A percentile compares a stretch with the other conserved stretches of the same genome.
Conservation (phyloP, 345 rosid genomes). For the Anacardium occidentale region DNA sequence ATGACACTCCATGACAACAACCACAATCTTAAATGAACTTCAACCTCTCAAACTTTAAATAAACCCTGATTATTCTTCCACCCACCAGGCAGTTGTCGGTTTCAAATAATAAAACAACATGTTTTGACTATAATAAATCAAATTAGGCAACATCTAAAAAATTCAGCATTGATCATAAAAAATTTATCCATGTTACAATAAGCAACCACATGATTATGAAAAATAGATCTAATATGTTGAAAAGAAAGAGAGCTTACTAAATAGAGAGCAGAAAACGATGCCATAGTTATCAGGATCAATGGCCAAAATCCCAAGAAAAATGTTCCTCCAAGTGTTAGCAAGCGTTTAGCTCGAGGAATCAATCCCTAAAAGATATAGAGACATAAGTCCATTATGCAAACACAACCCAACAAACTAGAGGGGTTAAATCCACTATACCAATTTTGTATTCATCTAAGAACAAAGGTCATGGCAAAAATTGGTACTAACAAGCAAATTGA, state of each 20-base stretch:
- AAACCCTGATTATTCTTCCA: background rate
- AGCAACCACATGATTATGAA: background rate
- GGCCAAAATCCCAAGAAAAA: constrained; percentile 93
- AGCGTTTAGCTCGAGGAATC: constrained; percentile 80
- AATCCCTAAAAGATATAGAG: constrained; percentile 65
- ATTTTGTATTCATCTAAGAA: background rate
- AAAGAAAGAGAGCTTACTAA: constrained; percentile 49
- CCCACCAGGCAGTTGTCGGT: background rate
- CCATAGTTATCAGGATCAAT: constrained; percentile 63
- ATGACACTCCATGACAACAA: no score
- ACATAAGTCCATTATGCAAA: background rate
- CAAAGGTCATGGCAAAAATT: background rate
- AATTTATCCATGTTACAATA: background rate
- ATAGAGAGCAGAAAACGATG: constrained; percentile 70
- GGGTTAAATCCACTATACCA: background rate
- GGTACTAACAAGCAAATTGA: background rate
- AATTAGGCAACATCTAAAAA: background rate
- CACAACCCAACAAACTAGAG: background rate
- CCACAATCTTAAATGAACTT: no score
- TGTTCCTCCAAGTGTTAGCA: constrained; percentile 82
- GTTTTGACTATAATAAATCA: background rate
- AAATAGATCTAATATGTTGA: background rate
- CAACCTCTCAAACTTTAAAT: no score
- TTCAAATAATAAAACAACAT: background rate
- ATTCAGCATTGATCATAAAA: background rate